Base-by-base conservation (phyloP, 495 filamentous ascomycete species). In the Xylaria acuta region DNA sequence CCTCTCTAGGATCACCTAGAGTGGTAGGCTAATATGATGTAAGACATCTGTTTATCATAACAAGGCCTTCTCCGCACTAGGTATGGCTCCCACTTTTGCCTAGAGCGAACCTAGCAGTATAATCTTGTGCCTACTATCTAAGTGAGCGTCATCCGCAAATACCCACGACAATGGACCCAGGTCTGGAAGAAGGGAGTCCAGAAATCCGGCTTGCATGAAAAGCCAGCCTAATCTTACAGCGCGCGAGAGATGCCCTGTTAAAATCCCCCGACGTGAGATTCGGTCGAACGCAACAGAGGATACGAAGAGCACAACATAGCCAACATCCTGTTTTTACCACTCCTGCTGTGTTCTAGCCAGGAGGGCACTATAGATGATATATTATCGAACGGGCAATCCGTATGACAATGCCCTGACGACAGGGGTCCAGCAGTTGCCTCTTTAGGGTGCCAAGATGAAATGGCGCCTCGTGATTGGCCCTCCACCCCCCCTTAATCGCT, bases 301-400 rank as follows among this genome's bases (percentile, higher is more conserved):
- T 66, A 70, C 43, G 65, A 72, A 47, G 36, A 65, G 54, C 64
- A 70, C 54, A 66, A 30, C 64, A 53, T 51, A 73, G n/a, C 18
- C 45, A 60, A 74, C 51, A 67, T 66, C 60, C 47, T 12, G 38
- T 43, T 32, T 64, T 59, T 59, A 0, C 25, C 30, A 27, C 11
- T 36, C n/a, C n/a, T 51, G 14, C 43, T 51, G 43, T n/a, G 74
- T 73, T 76, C 76, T 78, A 71, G 76, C 59, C 74, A 73, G 25
- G 32, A 43, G 53, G 49, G 69, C 34, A 54, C 59, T 66, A 69
- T 70, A 53, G 20, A 34, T 54, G 51, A 68, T 68, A 76, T 76
- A 76, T 71, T 67, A 40, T 62, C 60, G 63, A 45, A 27, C 34
- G 59, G 59, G 5, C 43, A 32, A 45, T 47, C 40, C 36, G 36